phyloP scores from a whole-genome alignment of 148 eudicot genomes.

The Silene conica region DNA sequence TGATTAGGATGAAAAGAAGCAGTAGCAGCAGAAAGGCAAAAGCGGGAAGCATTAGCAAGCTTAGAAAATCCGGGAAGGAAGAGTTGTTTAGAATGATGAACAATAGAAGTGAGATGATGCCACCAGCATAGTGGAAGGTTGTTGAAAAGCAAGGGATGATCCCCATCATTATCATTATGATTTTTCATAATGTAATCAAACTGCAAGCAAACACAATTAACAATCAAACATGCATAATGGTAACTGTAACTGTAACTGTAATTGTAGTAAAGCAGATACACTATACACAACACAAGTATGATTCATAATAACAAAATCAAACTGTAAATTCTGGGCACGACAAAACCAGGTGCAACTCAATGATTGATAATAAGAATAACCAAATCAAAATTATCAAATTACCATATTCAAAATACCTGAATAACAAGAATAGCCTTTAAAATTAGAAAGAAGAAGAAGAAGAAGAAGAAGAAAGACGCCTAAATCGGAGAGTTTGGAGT shows the following conservation, averaged over 20 bases:
- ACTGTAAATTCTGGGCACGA: too few species aligned
- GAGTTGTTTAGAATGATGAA: slow-evolving; percentile 28
- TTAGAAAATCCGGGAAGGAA: slow-evolving; percentile 47
- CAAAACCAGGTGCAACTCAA: neutral
- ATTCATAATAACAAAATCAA: too few species aligned
- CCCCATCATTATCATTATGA: slow-evolving; percentile 40
- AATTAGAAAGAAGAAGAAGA: neutral
- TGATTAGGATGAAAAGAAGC: slow-evolving; percentile 24
- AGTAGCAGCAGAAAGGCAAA: slow-evolving; percentile 33
- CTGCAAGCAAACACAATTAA: neutral
- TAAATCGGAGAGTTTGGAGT: neutral
- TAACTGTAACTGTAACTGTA: too few species aligned
- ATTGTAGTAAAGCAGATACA: too few species aligned
- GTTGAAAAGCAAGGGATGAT: slow-evolving; percentile 43
- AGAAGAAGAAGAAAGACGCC: neutral
- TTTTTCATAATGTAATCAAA: slow-evolving; percentile 23
- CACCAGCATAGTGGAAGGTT: slow-evolving; percentile 44
- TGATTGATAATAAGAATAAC: neutral
- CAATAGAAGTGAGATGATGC: slow-evolving; percentile 9
- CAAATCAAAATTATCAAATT: too few species aligned
- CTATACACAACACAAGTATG: too few species aligned
- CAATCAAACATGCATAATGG: neutral
- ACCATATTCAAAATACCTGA: neutral
- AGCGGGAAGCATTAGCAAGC: slow-evolving; percentile 9
- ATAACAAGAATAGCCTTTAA: neutral